Evolutionary conservation across 148 eudicot genomes (phyloP), one percentile per base, ranked within the genome.

Genomic region (Persicaria tinctoria): DNA sequence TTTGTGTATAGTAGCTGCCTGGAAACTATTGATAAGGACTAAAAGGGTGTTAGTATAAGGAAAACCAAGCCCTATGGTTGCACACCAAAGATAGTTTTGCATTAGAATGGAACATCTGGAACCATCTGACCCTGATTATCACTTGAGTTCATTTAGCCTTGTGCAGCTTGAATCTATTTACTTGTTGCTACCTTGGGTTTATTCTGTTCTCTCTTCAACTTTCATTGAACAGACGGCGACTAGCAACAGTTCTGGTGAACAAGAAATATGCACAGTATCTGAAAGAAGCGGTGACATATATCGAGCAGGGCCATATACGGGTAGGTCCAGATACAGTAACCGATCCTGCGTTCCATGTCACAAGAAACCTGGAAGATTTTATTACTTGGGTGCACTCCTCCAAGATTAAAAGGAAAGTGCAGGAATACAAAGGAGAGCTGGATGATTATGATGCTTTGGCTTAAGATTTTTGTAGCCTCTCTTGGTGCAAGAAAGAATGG

Each of bases 311-410:
- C 50, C 99, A 96, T 78, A 78, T 96, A 49, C 94, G 97, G 27
- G 97, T 92, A 32, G 99, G 99, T 74, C 90, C 94, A n/a, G 95
- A 96, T 4, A 86, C 91, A 0, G 91, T 96, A 54, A 90, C 97
- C 9, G 99, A 96, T 75, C 97, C 99, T 4, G 99, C 99, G 54
- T 96, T 79, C 77, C 97, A 92, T 72, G 99, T 96, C 11, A 96
- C 97, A 16, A 87, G 99, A 78, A 90, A 87, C 68, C 87, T 96
- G 97, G 97, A 96, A 84, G 97, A 96, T 79, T 88, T 92, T 66
- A 79, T 96, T 11, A 96, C 94, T 16, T 96, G 99, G 99, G 97
- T 86, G n/a, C 89, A 86, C 82, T 80, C 94, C 54, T 96, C 97
- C 49, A 92, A 89, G 90, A 92, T 96, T 11, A 89, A 81, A 91